Evolutionary conservation across 345 rosid genomes (phyloP).

Genomic region (Theobroma cacao): DNA sequence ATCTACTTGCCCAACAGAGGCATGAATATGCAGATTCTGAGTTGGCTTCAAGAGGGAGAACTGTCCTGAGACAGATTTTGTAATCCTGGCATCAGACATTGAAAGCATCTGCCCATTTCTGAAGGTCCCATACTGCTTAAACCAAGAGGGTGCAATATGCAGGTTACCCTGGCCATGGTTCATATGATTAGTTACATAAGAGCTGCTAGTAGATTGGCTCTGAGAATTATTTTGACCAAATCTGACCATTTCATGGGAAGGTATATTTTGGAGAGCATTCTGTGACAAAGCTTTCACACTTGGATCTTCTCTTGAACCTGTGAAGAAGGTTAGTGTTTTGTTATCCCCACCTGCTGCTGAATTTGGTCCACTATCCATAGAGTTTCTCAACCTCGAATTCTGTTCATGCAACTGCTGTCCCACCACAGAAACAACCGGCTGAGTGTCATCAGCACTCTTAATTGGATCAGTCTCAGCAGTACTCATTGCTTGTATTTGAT

Average conservation of each 20-base stretch:
- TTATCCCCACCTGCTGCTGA: slow-evolving; percentile 29
- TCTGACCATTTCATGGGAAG: slow-evolving; percentile 22
- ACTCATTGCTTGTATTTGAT: slow-evolving; percentile 34
- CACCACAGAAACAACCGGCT: slow-evolving; percentile 6
- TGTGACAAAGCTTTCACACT: slow-evolving; percentile 24
- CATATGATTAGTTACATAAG: slow-evolving; percentile 12
- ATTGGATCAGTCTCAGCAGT: slow-evolving; percentile 24
- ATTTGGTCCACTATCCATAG: slow-evolving; percentile 27
- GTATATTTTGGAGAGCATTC: slow-evolving; percentile 18
- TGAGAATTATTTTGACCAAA: slow-evolving; percentile 23
- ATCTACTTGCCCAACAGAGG: slow-evolving; percentile 6
- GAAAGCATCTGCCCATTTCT: slow-evolving; percentile 44
- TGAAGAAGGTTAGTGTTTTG: slow-evolving; percentile 21
- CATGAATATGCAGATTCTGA: slow-evolving; percentile 10
- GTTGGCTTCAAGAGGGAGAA: slow-evolving; percentile 21
- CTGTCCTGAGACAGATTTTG: slow-evolving; percentile 14
- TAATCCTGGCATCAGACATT: slow-evolving; percentile 17
- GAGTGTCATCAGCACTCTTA: slow-evolving; percentile 18
- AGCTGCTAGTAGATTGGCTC: slow-evolving; percentile 23
- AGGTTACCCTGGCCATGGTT: slow-evolving; percentile 27
- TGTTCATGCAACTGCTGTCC: slow-evolving; percentile 26
- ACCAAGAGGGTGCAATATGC: slow-evolving; percentile 27
- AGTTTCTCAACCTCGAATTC: slow-evolving; percentile 19
- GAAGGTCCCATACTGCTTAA: slow-evolving; percentile 39
- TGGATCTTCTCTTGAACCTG: slow-evolving; percentile 24